Conservation (phyloP, 352 stramenopile species). For the Blastocystis sp. region DNA sequence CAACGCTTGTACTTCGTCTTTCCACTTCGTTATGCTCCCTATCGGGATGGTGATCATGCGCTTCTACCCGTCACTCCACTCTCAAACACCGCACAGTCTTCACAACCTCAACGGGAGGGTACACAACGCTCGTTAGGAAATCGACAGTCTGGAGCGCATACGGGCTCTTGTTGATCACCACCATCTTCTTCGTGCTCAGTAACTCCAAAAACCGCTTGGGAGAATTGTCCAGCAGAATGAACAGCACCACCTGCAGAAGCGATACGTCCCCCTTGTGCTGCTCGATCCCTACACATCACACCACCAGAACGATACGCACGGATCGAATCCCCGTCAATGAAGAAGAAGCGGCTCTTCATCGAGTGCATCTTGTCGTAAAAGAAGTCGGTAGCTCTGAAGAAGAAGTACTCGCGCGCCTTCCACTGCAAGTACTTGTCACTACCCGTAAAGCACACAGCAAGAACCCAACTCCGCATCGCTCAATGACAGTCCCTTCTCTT, state of each 20-base stretch:
- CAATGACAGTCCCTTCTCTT: slow-evolving; percentile 12
- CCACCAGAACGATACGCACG: neutral
- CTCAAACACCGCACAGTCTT: neutral
- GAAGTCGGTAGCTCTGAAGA: neutral
- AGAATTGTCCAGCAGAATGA: slow-evolving; percentile 49
- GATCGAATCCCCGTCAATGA: slow-evolving; percentile 40
- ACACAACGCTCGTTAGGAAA: slow-evolving; percentile 31
- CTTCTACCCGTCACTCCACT: slow-evolving; percentile 14
- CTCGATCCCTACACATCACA: slow-evolving; percentile 27
- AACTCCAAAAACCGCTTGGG: neutral
- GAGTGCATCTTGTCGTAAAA: slow-evolving; percentile 10
- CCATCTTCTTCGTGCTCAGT: neutral
- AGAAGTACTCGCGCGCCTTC: slow-evolving; percentile 40
- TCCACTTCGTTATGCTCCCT: neutral
- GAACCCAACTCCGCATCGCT: slow-evolving; percentile 15
- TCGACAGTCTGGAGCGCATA: neutral
- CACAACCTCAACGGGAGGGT: slow-evolving; percentile 25
- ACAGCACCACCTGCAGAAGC: slow-evolving; percentile 44
- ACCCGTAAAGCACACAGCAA: neutral
- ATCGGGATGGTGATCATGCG: slow-evolving; percentile 25
- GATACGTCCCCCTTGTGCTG: slow-evolving; percentile 14
- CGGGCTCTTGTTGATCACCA: slow-evolving; percentile 17
- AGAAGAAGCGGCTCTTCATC: slow-evolving; percentile 42
- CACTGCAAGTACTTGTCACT: slow-evolving; percentile 52
- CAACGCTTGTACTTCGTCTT: neutral